Evolutionary conservation across 2,329 filamentous ascomycete species (phyloP), one percentile per base, ranked within the genome.

Genomic region (Fusarium sublunatum): DNA sequence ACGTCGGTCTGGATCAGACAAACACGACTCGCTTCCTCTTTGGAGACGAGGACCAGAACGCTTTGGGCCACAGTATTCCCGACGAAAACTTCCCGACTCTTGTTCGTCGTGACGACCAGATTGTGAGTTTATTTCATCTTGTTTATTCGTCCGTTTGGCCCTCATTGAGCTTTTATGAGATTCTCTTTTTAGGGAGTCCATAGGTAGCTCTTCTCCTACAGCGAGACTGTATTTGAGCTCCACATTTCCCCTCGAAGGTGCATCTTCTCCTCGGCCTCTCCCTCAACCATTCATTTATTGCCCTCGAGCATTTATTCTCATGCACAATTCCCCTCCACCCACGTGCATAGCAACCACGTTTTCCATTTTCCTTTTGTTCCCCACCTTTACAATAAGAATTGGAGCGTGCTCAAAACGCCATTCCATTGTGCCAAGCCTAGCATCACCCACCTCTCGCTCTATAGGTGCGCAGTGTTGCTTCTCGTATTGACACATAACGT

Each of bases 21-120:
- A 93, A 95, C 78, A 93, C 91, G 11, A 86, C 92, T 25, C 88
- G 91, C 52, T 96, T 96, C 72, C 82, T 97, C 34, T 96, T 97
- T 74, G 90, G 90, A 58, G 91, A 92, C 70, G 92, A 93, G 58
- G 88, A 93, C 50, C 67, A 74, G 9, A 74, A 86, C 91, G 65
- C 72, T n/a, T 38, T 73, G 24, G 68, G 67, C 11, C 73, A 70
- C 25, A 71, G 66, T 78, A 87, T 88, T 64, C 88, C 86, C 45
- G 90, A 96, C 71, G 92, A 97, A 75, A 90, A 88, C 72, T 98
- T 97, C 70, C 93, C 93, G 28, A 93, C 94, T 61, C 84, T 95
- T 64, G 86, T 91, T 70, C 86, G 90, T 52, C 87, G 88, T 64
- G 83, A 85, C 49, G 80, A 79, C 45, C 82, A 83, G 58, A 77